phyloP scores from a whole-genome alignment of 2,329 filamentous ascomycete species.

The Diaporthe eres region DNA sequence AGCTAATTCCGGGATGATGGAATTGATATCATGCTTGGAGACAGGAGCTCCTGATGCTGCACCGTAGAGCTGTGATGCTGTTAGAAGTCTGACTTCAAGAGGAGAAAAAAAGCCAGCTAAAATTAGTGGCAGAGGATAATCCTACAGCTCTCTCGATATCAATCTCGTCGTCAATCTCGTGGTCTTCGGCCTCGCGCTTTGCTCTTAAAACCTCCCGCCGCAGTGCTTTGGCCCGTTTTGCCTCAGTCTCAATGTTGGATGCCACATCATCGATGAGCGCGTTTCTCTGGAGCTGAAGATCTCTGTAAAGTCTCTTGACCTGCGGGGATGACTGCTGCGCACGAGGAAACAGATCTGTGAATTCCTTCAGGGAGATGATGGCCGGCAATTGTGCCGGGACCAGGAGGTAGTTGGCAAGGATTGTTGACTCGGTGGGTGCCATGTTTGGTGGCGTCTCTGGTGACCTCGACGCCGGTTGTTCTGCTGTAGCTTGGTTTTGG shows the following conservation, averaged over 20 bases:
- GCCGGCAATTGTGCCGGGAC: constrained; percentile 81
- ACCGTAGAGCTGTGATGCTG: constrained; percentile 55
- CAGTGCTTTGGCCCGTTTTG: constrained; percentile 70
- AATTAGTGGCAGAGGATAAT: constrained; percentile 37
- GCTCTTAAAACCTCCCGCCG: constrained; percentile 70
- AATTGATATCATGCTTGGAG: constrained; percentile 71
- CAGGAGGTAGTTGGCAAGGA: constrained; percentile 84
- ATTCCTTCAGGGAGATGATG: constrained; percentile 80
- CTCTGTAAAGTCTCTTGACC: constrained; percentile 80
- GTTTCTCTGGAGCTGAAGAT: constrained; percentile 82
- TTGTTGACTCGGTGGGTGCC: constrained; percentile 80
- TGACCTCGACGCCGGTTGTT: not conserved
- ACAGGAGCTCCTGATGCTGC: constrained; percentile 69
- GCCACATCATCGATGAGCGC: constrained; percentile 77
- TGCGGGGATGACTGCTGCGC: constrained; percentile 75
- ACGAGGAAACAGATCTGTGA: constrained; percentile 82
- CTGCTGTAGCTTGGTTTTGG: not conserved
- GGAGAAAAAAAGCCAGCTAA: constrained; percentile 24
- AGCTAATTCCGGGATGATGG: constrained; percentile 79
- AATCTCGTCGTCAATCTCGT: constrained; percentile 73
- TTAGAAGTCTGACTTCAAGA: not conserved
- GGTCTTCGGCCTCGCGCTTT: constrained; percentile 65
- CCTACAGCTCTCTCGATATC: constrained; percentile 73
- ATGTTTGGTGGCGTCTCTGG: constrained; percentile 58
- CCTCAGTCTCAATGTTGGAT: constrained; percentile 75